Evolutionary conservation across 768 basidiomycete species (phyloP), one percentile per base, ranked within the genome.

Genomic region (Phylloporus arenicola): DNA sequence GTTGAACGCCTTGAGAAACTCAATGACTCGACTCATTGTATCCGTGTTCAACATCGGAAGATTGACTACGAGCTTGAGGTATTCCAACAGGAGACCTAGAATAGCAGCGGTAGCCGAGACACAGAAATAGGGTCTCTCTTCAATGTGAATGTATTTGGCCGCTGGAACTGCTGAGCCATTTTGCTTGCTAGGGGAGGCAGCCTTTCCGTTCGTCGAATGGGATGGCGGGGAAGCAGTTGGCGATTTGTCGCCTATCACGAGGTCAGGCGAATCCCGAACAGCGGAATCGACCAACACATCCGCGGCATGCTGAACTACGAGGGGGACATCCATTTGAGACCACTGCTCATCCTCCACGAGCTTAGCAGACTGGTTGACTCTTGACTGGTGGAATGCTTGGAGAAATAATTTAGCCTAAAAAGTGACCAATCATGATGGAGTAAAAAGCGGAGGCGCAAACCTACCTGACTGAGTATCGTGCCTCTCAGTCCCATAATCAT

Each of bases 1-100:
- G 67, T 99, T 99, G 75, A 95, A 98, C 24, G 93, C 86, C 71
- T 97, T 98, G 52, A 99, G 74, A 64, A 94, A 94, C 67, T 99
- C 96, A 56, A 98, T 90, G 22, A 94, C 78, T 31, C 91, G 82
- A 54, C 83, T 82, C 90, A 98, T 95, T n/a, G 86, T 83, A 62
- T 99, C 95, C 51, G 89, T 96, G 43, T 91, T 93, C 45, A 99
- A 75, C 68, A 89, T 80, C 31, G 87, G 79, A 54, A 97, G 72
- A 64, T 95, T 97, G 55, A 94, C 77, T 43, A 97, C 83, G 38
- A 98, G 77, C 54, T 81, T 81, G 45, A 97, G 72, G 68, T 99
- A 99, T 64, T 97, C 93, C 34, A 83, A 63, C 14, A 97, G 72
- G 3, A 95, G 73, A 16, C 68, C 69, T 11, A 92, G 74, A 22